Base-by-base conservation (phyloP, 2,329 filamentous ascomycete species). In the Aspergillus sp. region DNA sequence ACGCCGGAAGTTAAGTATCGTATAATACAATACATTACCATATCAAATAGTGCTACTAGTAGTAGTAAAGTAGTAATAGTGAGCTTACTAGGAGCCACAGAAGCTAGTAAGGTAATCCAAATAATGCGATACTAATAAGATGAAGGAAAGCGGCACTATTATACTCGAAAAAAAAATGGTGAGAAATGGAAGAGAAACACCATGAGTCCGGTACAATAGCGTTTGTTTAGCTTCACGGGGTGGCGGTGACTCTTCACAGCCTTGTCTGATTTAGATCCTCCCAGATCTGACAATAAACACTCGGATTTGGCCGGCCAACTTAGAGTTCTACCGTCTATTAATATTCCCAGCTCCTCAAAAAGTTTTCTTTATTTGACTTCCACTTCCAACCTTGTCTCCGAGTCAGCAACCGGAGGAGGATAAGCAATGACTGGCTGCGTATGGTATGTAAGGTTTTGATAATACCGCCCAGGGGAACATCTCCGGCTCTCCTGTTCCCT, bases 391-490 rank as follows among this genome's bases (percentile, higher is more conserved):
- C 48, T 41, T 41, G 44, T 47, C 52, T 45, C 52, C 50, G 14
- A n/a, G 31, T 39, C 43, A 37, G 31, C 41, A 39, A 35, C 15
- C 4, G 37, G 46, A 11, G 25, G 14, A 25, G 43, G 7, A 47
- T n/a, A 40, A 40, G 19, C 51, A 52, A 33, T 12, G 37, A 45
- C 33, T 14, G 31, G 27, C 39, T n/a, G 12, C 17, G 35, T 35
- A 35, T 35, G 55, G 55, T 57, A 52, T 25, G 55, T 49, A 37
- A 48, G 48, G 49, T 53, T 52, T 43, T 41, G 21, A 44, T 54
- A 54, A 46, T 53, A 53, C 27, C 17, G 19, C 25, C 31, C 12
- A 35, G 12, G 12, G 12, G n/a, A 19, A 48, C 41, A 35, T 50
- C 48, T 41, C 21, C 12, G 35, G 35, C 35, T 37, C 15, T 9